Base-by-base conservation (phyloP, 2,329 filamentous ascomycete genomes). In the Aureobasidium uvarum region DNA sequence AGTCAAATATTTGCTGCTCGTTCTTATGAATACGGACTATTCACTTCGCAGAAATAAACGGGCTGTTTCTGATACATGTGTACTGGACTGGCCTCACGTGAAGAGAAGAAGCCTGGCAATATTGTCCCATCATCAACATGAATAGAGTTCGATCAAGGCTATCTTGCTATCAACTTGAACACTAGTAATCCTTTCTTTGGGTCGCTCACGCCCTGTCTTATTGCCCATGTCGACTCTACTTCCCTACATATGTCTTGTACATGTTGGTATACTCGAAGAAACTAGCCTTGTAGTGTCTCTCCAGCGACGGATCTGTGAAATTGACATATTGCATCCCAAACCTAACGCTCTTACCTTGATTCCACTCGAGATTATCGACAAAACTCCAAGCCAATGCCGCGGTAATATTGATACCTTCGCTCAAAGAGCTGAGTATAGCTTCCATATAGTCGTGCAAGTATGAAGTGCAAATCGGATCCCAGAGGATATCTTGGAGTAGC, bases 281-380 rank as follows among this genome's bases (percentile, higher is more conserved):
- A 65, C 73, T 77, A 20, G 76, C 75, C 68, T 78, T 77, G 62
- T 74, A 76, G 36, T 70, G 70, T 60, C 75, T 68, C 66, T 75
- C 73, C 66, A 75, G 70, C n/a, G 72, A 73, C 33, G 74, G 50
- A 11, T 52, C 50, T 13, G 50, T 76, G 10, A 74, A 69, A 56
- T 77, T 76, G 20, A 75, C 72, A 65, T 76, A 69, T 54, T 76
- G 74, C 62, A 77, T 70, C 0, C 75, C 75, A 66, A 77, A 77
- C 58, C 72, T 73, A 0, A 72, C 71, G 7, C 68, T 64, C 36
- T 71, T 69, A 1, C 79, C 80, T 25, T 68, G 65, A 16, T 51
- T 68, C 75, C 75, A 77, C 66, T 78, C 76, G 59, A 77, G 66
- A 65, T 76, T 77, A 64, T 76, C 75, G 18, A 74, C 72, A 31